Conservation (phyloP, 78 protist genomes). For the Carpediemonas membranifera region DNA sequence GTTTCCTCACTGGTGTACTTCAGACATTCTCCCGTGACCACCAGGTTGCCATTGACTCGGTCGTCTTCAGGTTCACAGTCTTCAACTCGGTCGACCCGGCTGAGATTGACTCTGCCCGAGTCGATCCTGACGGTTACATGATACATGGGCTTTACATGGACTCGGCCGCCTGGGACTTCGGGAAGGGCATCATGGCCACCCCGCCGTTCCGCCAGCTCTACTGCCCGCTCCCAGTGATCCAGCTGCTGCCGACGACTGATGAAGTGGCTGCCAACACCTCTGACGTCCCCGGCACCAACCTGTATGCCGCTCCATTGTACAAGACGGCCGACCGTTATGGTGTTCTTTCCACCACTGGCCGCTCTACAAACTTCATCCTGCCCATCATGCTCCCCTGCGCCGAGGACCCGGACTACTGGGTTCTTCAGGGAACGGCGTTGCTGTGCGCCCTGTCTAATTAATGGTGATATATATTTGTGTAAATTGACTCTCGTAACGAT, state of each 20-base stretch:
- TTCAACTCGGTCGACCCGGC: background rate
- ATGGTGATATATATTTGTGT: no score
- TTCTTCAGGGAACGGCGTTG: slow-evolving; percentile 9
- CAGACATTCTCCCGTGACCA: slow-evolving; percentile 40
- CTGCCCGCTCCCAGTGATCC: slow-evolving; percentile 27
- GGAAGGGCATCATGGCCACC: slow-evolving; percentile 19
- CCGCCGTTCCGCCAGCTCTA: slow-evolving; percentile 37
- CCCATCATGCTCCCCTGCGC: slow-evolving; percentile 39
- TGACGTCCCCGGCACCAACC: background rate
- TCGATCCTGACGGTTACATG: slow-evolving; percentile 50
- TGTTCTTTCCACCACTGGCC: slow-evolving; percentile 65
- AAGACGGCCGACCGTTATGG: slow-evolving; percentile 59
- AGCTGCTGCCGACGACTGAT: background rate
- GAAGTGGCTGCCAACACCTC: no score
- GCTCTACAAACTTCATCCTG: slow-evolving; percentile 57
- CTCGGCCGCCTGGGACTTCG: slow-evolving; percentile 47
- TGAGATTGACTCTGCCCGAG: background rate
- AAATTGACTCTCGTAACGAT: no score
- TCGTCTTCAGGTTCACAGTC: slow-evolving; percentile 12
- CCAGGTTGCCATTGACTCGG: slow-evolving; percentile 35
- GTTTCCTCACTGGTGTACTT: slow-evolving; percentile 29
- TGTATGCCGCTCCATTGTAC: slow-evolving; percentile 46
- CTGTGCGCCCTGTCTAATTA: slow-evolving; percentile 7
- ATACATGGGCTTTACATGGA: slow-evolving; percentile 49
- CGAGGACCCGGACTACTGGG: background rate